Percentiles rank a stretch among this genome's conserved stretches.
Evolutionary conservation across 768 basidiomycete species (phyloP).

Genomic region (Austroboletus eburneus): DNA sequence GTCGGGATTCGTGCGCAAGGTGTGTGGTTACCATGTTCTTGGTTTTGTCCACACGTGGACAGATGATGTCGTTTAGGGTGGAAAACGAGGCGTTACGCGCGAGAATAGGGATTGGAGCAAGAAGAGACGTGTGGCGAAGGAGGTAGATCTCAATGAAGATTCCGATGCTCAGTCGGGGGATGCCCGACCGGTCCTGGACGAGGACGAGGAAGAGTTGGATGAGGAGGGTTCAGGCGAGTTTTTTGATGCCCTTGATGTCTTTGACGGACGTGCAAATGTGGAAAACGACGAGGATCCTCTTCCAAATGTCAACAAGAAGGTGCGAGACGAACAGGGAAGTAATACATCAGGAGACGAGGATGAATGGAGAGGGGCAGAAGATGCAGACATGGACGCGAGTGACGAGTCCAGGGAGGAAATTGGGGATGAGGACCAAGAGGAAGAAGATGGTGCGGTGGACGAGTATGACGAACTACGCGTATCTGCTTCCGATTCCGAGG

Average conservation of each 20-base stretch:
- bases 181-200: conserved; percentile 15
- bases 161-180: conserved; percentile 29
- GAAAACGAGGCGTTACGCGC: conserved; percentile 16
- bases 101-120: conserved; percentile 23
- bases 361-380: conserved; percentile 21
- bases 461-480: conserved; percentile 45
- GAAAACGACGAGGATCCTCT: conserved; percentile 8
- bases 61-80: conserved; percentile 9
- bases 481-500: conserved; percentile 46
- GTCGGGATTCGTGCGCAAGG: conserved; percentile 38
- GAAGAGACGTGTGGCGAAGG: conserved; percentile 36
- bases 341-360: conserved; percentile 42
- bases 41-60: neutral
- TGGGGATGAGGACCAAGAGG: conserved; percentile 9
- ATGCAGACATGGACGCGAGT: conserved; percentile 29
- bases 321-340: conserved; percentile 43
- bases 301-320: conserved; percentile 9
- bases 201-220: conserved; percentile 41
- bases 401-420: conserved; percentile 35
- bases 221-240: conserved; percentile 51
- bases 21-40: neutral
- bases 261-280: conserved; percentile 56
- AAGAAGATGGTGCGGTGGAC: conserved; percentile 13
- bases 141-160: conserved; percentile 68
- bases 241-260: conserved; percentile 60